Conservation (phyloP, 768 basidiomycete species). For the Mrakia blollopis region DNA sequence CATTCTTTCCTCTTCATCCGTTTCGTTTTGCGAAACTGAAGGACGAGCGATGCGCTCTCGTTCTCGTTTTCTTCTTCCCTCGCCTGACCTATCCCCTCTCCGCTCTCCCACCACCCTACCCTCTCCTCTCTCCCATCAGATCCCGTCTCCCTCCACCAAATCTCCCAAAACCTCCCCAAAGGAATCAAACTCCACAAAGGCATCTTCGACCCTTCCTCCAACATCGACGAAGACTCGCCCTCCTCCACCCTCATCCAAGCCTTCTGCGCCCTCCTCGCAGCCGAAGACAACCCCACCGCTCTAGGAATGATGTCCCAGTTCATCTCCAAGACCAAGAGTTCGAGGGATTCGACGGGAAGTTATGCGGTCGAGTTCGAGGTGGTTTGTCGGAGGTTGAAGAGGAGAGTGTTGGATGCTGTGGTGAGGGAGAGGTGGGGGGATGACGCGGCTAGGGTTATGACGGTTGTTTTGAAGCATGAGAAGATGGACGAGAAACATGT, state of each 20-base stretch:
- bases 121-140: constrained; percentile 14
- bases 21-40: too few species aligned
- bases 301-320: constrained; percentile 66
- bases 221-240: constrained; percentile 50
- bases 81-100: background rate
- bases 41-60: too few species aligned
- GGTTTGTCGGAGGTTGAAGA: constrained; percentile 61
- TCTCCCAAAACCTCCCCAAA: constrained; percentile 33
- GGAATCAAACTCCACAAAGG: constrained; percentile 43
- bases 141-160: constrained; percentile 37
- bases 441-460: constrained; percentile 74
- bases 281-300: constrained; percentile 74
- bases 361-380: constrained; percentile 75
- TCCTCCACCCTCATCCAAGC: constrained; percentile 63
- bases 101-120: background rate
- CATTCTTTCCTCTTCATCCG: background rate
- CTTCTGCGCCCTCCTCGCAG: constrained; percentile 72
- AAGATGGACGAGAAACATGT: constrained; percentile 96
- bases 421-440: constrained; percentile 76
- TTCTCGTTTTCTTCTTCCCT: too few species aligned
- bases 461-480: constrained; percentile 69
- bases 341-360: constrained; percentile 53
- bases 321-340: constrained; percentile 53
- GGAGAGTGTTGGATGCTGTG: constrained; percentile 68
- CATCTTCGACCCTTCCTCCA: constrained; percentile 50